These are phyloP conservation scores for Pleurozium schreberi DNA, from an alignment of 225 moss, liverwort and hornwort species.

Conservation along the genomic window DNA sequence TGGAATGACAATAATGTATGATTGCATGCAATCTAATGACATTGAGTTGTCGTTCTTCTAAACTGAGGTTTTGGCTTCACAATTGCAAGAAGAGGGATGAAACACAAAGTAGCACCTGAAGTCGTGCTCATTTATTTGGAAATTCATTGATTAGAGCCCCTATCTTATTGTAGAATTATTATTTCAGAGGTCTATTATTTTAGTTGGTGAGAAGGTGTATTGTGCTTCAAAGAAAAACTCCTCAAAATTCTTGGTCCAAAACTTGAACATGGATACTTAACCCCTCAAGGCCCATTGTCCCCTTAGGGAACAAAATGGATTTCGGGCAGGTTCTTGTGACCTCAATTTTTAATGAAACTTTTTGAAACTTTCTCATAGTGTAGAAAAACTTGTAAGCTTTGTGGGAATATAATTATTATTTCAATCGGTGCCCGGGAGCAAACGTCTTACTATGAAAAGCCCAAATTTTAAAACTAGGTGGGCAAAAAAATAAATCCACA, in stretches of 20 bases:
- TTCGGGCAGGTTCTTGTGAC: too few species aligned
- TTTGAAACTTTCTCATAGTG: too few species aligned
- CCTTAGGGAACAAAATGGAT: too few species aligned
- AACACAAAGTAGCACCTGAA: background rate
- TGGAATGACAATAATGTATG: background rate
- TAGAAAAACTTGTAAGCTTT: too few species aligned
- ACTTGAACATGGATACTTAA: fast-evolving
- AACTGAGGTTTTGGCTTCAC: background rate
- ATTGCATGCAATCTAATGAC: background rate
- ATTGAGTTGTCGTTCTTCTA: background rate
- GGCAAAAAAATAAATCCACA: too few species aligned
- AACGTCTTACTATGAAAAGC: too few species aligned
- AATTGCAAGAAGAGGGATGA: background rate
- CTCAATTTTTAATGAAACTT: too few species aligned
- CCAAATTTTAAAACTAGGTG: too few species aligned
- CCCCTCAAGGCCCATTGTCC: too few species aligned
- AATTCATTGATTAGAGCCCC: background rate
- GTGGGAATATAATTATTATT: too few species aligned
- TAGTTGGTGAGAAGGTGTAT: background rate
- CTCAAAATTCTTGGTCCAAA: background rate
- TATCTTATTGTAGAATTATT: background rate
- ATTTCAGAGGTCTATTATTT: too few species aligned
- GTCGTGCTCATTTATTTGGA: background rate
- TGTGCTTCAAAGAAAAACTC: background rate
- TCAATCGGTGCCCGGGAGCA: too few species aligned